These are phyloP conservation scores for Aureobasidium sp. DNA, from an alignment of 2,329 filamentous ascomycete genomes.

Conservation along the genomic window DNA sequence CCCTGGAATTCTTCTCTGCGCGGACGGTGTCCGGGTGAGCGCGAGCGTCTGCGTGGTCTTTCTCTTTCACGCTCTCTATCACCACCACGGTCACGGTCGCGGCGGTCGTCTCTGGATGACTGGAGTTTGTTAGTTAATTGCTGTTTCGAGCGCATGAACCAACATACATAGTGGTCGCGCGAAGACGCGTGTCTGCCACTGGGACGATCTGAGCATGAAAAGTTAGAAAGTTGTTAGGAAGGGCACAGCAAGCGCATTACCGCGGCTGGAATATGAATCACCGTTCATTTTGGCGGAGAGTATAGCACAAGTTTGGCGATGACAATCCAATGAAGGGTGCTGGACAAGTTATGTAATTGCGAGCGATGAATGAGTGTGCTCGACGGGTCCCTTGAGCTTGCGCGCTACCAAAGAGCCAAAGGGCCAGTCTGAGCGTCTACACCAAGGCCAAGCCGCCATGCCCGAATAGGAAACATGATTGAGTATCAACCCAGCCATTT, in stretches of 20 bases:
- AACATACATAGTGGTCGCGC: conserved; percentile 31
- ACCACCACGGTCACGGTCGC: conserved; percentile 35
- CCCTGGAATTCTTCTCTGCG: conserved; percentile 66
- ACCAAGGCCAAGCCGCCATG: not conserved
- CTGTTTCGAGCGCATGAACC: conserved; percentile 18
- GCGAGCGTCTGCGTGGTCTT: conserved; percentile 63
- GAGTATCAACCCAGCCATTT: not conserved
- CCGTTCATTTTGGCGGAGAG: conserved; percentile 61
- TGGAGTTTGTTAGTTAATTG: conserved; percentile 16
- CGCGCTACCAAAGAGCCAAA: not conserved
- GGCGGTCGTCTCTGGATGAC: conserved; percentile 36
- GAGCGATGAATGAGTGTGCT: not conserved
- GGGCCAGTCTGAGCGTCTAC: not conserved
- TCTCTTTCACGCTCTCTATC: conserved; percentile 40
- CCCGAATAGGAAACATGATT: not conserved
- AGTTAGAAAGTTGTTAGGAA: conserved; percentile 27
- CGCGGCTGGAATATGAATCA: conserved; percentile 71
- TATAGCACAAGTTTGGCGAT: not conserved
- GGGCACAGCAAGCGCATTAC: conserved; percentile 38
- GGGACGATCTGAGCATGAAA: conserved; percentile 26
- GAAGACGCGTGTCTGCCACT: conserved; percentile 25
- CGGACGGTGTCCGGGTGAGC: conserved; percentile 70
- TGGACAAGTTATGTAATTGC: not conserved
- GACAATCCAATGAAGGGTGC: not conserved
- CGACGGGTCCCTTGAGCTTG: not conserved